Conservation (phyloP, 2,329 filamentous ascomycete species). For the Thielaviopsis populi region DNA sequence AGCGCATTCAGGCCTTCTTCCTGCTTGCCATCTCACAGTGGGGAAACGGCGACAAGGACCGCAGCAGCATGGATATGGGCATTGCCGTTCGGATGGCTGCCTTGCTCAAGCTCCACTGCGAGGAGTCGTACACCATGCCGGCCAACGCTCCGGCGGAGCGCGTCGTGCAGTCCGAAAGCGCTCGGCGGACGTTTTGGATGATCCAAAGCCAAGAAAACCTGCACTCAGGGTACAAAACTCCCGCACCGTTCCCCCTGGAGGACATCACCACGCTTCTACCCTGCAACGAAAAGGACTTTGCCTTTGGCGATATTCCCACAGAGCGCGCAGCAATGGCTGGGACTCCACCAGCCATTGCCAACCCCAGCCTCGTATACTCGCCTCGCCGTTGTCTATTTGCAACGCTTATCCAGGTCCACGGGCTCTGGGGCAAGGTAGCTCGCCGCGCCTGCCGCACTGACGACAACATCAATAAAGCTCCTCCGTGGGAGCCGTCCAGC, state of each 20-base stretch:
- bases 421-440: conserved; percentile 26
- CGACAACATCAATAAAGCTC: conserved; percentile 5
- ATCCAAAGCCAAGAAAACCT: conserved; percentile 26
- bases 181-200: conserved; percentile 27
- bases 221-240: conserved; percentile 25
- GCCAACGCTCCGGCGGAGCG: conserved; percentile 21
- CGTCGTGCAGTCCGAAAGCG: conserved; percentile 24
- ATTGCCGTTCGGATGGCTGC: conserved; percentile 26
- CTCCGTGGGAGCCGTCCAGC: conserved; percentile 21
- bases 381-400: conserved; percentile 25
- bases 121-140: conserved; percentile 25
- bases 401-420: conserved; percentile 26
- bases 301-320: conserved; percentile 23
- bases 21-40: conserved; percentile 24
- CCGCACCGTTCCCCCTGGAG: conserved; percentile 23
- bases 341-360: conserved; percentile 22
- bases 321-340: conserved; percentile 24
- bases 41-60: conserved; percentile 24
- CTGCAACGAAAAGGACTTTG: conserved; percentile 27
- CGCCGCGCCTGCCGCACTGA: conserved; percentile 21
- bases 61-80: conserved; percentile 26
- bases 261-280: conserved; percentile 27
- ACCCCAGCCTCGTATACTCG: conserved; percentile 20
- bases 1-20: conserved; percentile 24
- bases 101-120: conserved; percentile 25